Base-by-base conservation (phyloP, 1,139 yeast genomes). In the Petasospora fabianii region DNA sequence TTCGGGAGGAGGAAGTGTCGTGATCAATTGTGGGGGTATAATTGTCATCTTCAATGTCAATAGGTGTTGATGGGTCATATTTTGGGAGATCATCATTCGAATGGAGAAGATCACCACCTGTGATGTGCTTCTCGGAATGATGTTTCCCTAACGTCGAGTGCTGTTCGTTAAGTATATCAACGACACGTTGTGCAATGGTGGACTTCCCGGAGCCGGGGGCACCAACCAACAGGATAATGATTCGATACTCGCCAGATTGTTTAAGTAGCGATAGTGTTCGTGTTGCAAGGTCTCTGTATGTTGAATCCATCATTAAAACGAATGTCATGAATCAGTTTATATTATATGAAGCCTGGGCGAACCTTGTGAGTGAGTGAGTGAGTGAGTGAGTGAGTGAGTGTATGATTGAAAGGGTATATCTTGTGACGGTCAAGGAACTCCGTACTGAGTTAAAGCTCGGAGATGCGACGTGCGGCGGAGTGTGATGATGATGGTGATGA, bases 151-250 rank as follows among this genome's bases (percentile, higher is more conserved):
- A 30, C 17, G 21, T 27, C 18, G 22, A 15, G 27, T 49, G 49
- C 35, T 27, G 14, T 14, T 40, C 38, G 48, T 73, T 71, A 19
- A 78, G 54, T n/a, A 51, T 49, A n/a, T 59, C 56, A 27, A 69
- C 68, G 2, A 78, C 65, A 11, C 56, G 47, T 29, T 59, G 56
- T 0, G 88, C 80, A 31, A 80, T 58, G 0, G 95, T 84, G 3
- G 88, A 73, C 55, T 86, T 86, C 0, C 96, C 95, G 2, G 90
- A 77, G 3, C 95, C 96, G 1, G 95, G 95, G 0, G 80, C 71
- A 0, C 95, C 95, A 5, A 81, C 80, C 14, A 86, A 54, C 1
- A 83, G 65, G 7, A 86, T 66, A 11, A 80, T 47, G 1, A 77
- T 58, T 41, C 87, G 60, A 40, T 65, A 64, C 30, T 66, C 63